Evolutionary conservation across 129 eudicot genomes (phyloP), one percentile per base, ranked within the genome.

Genomic region (Artemisia annua): DNA sequence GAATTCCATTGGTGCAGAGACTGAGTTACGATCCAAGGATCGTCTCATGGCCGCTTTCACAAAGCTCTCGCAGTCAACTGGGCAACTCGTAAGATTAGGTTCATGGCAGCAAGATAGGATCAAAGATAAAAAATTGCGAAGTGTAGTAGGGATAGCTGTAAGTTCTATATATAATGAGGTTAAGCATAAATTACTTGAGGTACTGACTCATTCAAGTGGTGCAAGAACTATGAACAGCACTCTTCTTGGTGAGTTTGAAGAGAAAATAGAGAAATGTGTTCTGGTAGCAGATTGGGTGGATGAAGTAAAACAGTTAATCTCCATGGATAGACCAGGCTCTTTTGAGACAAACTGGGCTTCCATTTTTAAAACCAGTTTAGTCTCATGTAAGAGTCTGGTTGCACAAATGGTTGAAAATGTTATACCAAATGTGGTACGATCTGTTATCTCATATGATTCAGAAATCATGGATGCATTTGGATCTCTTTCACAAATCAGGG

Each of bases 381-480:
- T 81, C 43, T 80, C 90, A 35, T 86, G 94, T 62, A 91, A 83
- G 78, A 87, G 78, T 70, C 74, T 90, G 77, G 80, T 86, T 62
- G 61, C 78, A n/a, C 85, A 90, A 63, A 72, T 91, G 90, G 78
- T 81, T 71, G 97, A 90, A 71, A 79, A 57, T 5, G 85, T 91
- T 83, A 66, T 89, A 56, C 99, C 97, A 24, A 82, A 80, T 74
- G 77, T 89, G 18, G 83, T 91, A 49, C 78, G 81, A 75, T 88
- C 87, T 66, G 89, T 82, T 12, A 76, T 86, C 62, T 83, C 97
- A 53, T 88, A 68, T 56, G 83, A 91, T 75, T 88, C 96, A 26
- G 97, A 90, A 70, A 87, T 91, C 18, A 95, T 88, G 95, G 95
- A 95, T 83, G 87, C 91, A 71, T 91, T 95, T 83, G 97, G 94